Evolutionary conservation across 331 rosid species (phyloP).

Genomic region (Saraca asoca): DNA sequence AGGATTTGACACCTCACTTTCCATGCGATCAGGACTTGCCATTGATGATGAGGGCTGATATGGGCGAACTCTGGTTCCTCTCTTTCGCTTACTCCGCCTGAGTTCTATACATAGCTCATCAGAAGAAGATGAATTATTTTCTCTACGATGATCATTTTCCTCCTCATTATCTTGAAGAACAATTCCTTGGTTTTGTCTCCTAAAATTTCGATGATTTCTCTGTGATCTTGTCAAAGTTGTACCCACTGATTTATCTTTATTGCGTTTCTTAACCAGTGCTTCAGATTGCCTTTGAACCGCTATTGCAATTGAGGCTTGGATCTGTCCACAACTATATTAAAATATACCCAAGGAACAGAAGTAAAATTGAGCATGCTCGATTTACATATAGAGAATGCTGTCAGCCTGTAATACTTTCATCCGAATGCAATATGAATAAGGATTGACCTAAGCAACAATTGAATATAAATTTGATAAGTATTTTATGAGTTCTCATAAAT

Average conservation of each 20-base stretch:
- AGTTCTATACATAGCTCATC: conserved; percentile 64
- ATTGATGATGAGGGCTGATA: conserved; percentile 74
- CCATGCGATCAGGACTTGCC: conserved; percentile 65
- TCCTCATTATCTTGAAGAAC: conserved; percentile 72
- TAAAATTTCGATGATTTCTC: conserved; percentile 62
- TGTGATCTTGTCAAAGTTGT: conserved; percentile 59
- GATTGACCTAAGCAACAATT: conserved; percentile 10
- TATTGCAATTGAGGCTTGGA: conserved; percentile 92
- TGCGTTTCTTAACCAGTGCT: conserved; percentile 82
- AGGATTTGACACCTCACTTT: conserved; percentile 68
- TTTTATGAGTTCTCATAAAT: not conserved
- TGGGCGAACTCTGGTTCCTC: conserved; percentile 60
- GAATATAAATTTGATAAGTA: not conserved
- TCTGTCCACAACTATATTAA: conserved; percentile 53
- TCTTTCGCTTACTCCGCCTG: conserved; percentile 66
- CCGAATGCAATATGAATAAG: conserved; percentile 11
- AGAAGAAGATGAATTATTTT: conserved; percentile 66
- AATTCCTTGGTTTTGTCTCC: conserved; percentile 62
- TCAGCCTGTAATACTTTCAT: not conserved
- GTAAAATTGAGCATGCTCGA: conserved; percentile 11
- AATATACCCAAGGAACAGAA: conserved; percentile 35
- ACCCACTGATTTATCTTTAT: conserved; percentile 56
- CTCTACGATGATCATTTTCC: conserved; percentile 61
- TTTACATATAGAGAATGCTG: conserved; percentile 5
- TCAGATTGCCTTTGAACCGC: conserved; percentile 85